Evolutionary conservation across 305 asterid genomes (phyloP).

Genomic region (Rubia tinctorum): DNA sequence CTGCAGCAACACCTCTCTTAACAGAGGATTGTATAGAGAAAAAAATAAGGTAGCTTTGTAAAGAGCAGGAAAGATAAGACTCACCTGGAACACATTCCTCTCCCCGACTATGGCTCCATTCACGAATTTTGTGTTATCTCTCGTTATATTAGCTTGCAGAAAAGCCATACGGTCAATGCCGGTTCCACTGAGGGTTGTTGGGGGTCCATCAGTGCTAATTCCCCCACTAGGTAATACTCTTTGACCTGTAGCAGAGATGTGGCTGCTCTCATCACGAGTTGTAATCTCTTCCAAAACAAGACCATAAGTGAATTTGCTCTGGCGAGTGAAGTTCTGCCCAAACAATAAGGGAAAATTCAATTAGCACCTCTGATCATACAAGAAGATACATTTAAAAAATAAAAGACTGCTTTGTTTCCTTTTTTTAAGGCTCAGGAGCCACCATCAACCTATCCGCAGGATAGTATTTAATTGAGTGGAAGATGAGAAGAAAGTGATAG

Average conservation of each 20-base stretch:
- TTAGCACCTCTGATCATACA: constrained; percentile 3
- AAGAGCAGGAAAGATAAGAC: constrained; percentile 6
- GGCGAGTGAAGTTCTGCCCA: constrained; percentile 87
- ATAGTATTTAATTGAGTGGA: neutral
- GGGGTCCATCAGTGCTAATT: constrained; percentile 97
- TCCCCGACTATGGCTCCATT: constrained; percentile 97
- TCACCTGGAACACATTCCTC: constrained; percentile 95
- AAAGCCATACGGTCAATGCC: constrained; percentile 95
- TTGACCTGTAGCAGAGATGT: constrained; percentile 87
- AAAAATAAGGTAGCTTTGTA: neutral
- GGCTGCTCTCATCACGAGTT: constrained; percentile 96
- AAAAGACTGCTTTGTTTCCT: neutral
- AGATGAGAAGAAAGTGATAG: neutral
- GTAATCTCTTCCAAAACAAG: constrained; percentile 97
- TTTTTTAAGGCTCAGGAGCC: neutral
- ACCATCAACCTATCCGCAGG: neutral
- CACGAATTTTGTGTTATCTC: constrained; percentile 87
- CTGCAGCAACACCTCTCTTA: neutral
- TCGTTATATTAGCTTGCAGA: constrained; percentile 89
- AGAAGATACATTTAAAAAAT: neutral
- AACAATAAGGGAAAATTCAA: constrained; percentile 18
- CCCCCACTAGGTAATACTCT: constrained; percentile 96
- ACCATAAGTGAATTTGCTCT: constrained; percentile 97
- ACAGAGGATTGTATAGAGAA: neutral
- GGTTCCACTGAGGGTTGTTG: constrained; percentile 99